A percentile compares a stretch with the other conserved stretches of the same genome.
Conservation (phyloP, 2,329 filamentous ascomycete genomes). For the Sarocladium strictum region DNA sequence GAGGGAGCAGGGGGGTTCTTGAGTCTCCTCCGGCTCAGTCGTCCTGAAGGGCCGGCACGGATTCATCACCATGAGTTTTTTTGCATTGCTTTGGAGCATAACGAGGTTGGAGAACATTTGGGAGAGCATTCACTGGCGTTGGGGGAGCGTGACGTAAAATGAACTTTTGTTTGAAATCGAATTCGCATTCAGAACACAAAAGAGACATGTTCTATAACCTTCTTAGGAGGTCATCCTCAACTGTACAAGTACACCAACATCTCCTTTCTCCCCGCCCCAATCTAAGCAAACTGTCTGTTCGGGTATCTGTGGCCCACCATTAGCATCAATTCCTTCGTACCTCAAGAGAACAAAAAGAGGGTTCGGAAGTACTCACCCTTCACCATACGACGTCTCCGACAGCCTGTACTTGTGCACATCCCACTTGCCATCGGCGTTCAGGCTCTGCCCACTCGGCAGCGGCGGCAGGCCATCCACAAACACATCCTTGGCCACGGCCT, state of each 20-base stretch:
- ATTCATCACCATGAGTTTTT: not conserved
- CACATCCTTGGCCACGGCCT: conserved; percentile 57
- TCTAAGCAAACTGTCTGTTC: conserved; percentile 55
- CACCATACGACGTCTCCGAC: conserved; percentile 63
- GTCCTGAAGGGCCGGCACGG: conserved; percentile 3
- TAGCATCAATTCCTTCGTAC: conserved; percentile 22
- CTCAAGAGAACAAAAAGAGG: no score
- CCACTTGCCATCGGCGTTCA: conserved; percentile 44
- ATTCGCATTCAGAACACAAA: conserved; percentile 5
- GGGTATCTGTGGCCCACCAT: conserved; percentile 46
- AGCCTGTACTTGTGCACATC: conserved; percentile 65
- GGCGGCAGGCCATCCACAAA: conserved; percentile 78
- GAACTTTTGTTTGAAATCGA: not conserved
- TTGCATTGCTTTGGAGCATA: conserved; percentile 8
- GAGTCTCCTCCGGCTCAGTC: not conserved
- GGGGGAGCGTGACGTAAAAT: not conserved
- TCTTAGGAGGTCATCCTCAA: not conserved
- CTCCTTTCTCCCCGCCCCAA: conserved; percentile 14
- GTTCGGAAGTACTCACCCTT: conserved; percentile 49
- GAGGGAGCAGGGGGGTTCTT: not conserved
- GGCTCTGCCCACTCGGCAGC: conserved; percentile 66
- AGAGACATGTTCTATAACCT: conserved; percentile 5
- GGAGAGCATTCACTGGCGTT: not conserved
- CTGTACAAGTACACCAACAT: conserved; percentile 13
- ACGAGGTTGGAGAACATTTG: not conserved